phyloP scores from a whole-genome alignment of 345 rosid species.

The Eucalyptus tenuipes region DNA sequence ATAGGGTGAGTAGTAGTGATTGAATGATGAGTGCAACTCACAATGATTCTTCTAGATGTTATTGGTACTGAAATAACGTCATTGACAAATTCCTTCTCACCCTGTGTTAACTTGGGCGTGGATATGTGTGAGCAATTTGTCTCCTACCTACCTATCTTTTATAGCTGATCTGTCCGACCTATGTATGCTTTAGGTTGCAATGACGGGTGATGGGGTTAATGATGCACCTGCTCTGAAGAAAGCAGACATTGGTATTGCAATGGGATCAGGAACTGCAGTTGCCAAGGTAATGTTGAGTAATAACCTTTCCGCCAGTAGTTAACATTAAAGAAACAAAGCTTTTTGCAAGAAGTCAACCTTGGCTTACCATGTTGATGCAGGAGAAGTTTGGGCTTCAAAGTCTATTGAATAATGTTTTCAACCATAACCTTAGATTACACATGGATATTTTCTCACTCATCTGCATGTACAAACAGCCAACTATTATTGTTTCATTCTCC shows the following conservation, averaged over 20 bases:
- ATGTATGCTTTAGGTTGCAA: conserved; percentile 66
- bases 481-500: neutral
- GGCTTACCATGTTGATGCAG: neutral
- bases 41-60: neutral
- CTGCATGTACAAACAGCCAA: neutral
- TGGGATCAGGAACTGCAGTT: conserved; percentile 99
- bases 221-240: conserved; percentile 99
- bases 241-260: conserved; percentile 97
- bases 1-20: neutral
- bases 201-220: conserved; percentile 99
- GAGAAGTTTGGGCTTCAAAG: neutral
- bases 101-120: neutral
- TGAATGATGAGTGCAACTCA: neutral
- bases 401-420: neutral
- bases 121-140: neutral
- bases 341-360: neutral
- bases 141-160: neutral
- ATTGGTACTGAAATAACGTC: neutral
- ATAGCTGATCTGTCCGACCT: neutral
- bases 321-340: neutral
- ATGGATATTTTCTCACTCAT: neutral
- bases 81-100: neutral
- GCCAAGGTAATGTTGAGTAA: conserved; percentile 58
- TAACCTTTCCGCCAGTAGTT: neutral
- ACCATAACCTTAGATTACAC: neutral